Evolutionary conservation across 768 basidiomycete genomes (phyloP).

Genomic region (Russula emetica): DNA sequence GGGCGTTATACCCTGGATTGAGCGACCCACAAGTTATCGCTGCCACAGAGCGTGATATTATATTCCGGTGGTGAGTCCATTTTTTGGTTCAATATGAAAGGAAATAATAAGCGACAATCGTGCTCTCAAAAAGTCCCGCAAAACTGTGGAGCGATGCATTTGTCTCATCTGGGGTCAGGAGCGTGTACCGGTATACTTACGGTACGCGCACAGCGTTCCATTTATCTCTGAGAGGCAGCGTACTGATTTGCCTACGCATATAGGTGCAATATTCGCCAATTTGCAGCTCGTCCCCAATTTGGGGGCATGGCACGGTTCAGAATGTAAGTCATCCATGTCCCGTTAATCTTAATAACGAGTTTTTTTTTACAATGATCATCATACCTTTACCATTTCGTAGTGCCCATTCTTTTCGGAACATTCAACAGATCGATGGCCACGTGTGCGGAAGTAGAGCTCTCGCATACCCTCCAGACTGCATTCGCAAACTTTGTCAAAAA

Average conservation of each 20-base stretch:
- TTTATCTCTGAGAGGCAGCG: not conserved
- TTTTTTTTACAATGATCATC: not conserved
- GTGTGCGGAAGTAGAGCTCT: conserved; percentile 28
- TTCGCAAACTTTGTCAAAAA: conserved; percentile 18
- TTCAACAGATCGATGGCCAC: conserved; percentile 31
- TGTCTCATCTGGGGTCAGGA: conserved; percentile 6
- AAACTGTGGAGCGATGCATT: conserved; percentile 20
- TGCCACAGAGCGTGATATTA: not conserved
- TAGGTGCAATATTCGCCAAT: conserved; percentile 11
- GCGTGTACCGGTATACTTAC: conserved; percentile 18
- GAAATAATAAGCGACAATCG: too few species aligned
- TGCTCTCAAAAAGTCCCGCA: not conserved
- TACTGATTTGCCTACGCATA: not conserved
- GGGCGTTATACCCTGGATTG: conserved; percentile 7
- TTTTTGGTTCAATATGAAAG: too few species aligned
- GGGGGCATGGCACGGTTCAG: not conserved
- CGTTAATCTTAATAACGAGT: not conserved
- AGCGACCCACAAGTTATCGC: conserved; percentile 11
- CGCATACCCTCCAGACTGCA: conserved; percentile 26
- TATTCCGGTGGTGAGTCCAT: conserved; percentile 12
- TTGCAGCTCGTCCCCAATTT: not conserved
- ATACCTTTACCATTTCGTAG: conserved; percentile 11
- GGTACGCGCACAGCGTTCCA: not conserved
- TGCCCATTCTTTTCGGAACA: conserved; percentile 32
- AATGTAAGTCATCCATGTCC: conserved; percentile 1